Evolutionary conservation across 768 basidiomycete species (phyloP).

Genomic region (Stropharia rugosoannulata): DNA sequence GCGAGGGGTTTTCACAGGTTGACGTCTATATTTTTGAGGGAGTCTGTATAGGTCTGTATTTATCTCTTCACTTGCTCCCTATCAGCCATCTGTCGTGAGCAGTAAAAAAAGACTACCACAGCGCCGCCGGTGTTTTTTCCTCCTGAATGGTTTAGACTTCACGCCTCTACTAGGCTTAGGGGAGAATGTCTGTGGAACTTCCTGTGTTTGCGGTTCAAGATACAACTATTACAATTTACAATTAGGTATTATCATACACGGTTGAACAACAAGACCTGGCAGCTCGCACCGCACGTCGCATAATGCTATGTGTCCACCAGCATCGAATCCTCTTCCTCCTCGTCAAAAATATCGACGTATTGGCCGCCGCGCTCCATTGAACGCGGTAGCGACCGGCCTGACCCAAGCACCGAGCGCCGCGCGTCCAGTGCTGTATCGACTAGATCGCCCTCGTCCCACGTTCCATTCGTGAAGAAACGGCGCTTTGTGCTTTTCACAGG

Average conservation of each 20-base stretch:
- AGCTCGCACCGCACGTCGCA: neutral
- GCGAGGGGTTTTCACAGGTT: too few relatives aligned
- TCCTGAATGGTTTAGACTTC: too few relatives aligned
- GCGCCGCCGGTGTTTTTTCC: too few relatives aligned
- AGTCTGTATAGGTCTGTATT: too few relatives aligned
- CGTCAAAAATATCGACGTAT: slow-evolving; percentile 13
- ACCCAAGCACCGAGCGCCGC: slow-evolving; percentile 9
- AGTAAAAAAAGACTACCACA: too few relatives aligned
- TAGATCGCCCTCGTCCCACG: slow-evolving; percentile 33
- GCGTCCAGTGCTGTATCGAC: slow-evolving; percentile 15
- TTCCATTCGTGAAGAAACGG: slow-evolving; percentile 57
- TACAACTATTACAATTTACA: slow-evolving; percentile 6
- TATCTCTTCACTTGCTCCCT: too few relatives aligned
- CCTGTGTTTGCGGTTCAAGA: neutral
- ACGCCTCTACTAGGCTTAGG: too few relatives aligned
- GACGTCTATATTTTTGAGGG: too few relatives aligned
- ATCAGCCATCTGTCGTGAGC: too few relatives aligned
- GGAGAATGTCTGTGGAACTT: too few relatives aligned
- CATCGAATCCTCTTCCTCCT: slow-evolving; percentile 17
- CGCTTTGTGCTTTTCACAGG: slow-evolving; percentile 36
- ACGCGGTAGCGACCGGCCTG: slow-evolving; percentile 3
- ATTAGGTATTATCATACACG: slow-evolving; percentile 1
- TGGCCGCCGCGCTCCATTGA: slow-evolving; percentile 17
- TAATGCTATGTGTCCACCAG: slow-evolving; percentile 1
- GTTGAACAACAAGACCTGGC: neutral